Base-by-base conservation (phyloP, 1,139 yeast species). In the Pichia norvegensis region DNA sequence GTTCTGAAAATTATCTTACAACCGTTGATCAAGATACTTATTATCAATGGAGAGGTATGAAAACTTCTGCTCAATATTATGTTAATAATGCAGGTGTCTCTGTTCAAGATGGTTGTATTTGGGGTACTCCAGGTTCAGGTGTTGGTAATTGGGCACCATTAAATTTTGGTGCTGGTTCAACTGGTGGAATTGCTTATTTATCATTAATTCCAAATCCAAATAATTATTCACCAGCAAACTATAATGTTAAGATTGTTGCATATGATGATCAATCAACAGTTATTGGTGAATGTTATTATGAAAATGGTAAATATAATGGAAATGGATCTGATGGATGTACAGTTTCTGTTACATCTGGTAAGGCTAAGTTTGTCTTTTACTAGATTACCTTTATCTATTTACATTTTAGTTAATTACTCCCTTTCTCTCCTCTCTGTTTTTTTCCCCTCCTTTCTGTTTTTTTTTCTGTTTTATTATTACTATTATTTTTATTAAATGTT, bases 61-160 rank as follows among this genome's bases (percentile, higher is more conserved):
- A 67, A 57, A 82, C 90, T 40, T 81, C 90, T 45, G 76, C 88
- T 54, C 92, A 83, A 70, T 83, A 78, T 70, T 83, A 83, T 66
- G 90, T 83, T 46, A 83, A 83, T 74, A 74, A 83, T 60, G 90
- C 90, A 48, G 92, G 92, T 72, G 81, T 81, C 52, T 73, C 80
- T 38, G 72, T 73, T 62, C 76, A 77, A 62, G 80, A 81, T 52
- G 92, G 90, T 52, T 83, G 92, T 73, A 63, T 79, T 56, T 83
- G 92, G 92, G 86, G 90, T 66, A 64, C 72, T 51, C 55, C 67
- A 4, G 81, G 83, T 47, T 69, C 81, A 40, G 80, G 78, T 57
- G 69, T 79, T 52, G 92, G 92, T 71, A 83, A 83, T 77, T 83
- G 90, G 88, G 87, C 90, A 47, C 90, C 90, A 60, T 74, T 83